Evolutionary conservation across 2,329 filamentous ascomycete species (phyloP).

Genomic region (Cladophialophora immunda): DNA sequence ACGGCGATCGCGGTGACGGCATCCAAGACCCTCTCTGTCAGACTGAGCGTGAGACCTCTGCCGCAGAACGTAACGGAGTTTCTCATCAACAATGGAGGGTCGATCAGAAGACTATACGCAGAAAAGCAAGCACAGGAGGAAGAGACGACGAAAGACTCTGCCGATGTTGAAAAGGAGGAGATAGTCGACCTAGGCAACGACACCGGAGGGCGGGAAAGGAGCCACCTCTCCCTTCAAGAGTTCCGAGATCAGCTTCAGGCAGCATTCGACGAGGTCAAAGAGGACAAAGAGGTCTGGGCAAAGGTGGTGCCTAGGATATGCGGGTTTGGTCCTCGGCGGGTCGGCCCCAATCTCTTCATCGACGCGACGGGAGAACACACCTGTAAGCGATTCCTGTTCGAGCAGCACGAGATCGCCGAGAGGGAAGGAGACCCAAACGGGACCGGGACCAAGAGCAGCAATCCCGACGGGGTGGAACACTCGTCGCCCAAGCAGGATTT

Average conservation of each 20-base stretch:
- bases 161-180: conserved; percentile 50
- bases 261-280: conserved; percentile 75
- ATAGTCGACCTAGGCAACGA: conserved; percentile 50
- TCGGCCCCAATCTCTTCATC: conserved; percentile 87
- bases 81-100: conserved; percentile 77
- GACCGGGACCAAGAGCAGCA: conserved; percentile 29
- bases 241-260: conserved; percentile 77
- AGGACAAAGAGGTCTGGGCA: conserved; percentile 78
- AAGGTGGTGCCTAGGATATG: conserved; percentile 79
- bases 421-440: conserved; percentile 15
- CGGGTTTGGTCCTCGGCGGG: conserved; percentile 86
- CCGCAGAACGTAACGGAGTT: conserved; percentile 84
- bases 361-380: conserved; percentile 78
- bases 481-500: conserved; percentile 70
- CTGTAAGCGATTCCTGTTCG: conserved; percentile 70
- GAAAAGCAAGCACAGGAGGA: conserved; percentile 68
- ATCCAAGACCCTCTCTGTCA: conserved; percentile 84
- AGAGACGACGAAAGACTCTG: conserved; percentile 48
- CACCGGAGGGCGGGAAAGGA: conserved; percentile 64
- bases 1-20: conserved; percentile 77
- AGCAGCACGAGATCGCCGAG: conserved; percentile 42
- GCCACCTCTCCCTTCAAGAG: conserved; percentile 74
- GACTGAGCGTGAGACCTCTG: conserved; percentile 79
- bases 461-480: conserved; percentile 43
- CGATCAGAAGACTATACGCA: conserved; percentile 80